phyloP scores from a whole-genome alignment of 139 green algal genomes.

The Desmodesmus armatus region DNA sequence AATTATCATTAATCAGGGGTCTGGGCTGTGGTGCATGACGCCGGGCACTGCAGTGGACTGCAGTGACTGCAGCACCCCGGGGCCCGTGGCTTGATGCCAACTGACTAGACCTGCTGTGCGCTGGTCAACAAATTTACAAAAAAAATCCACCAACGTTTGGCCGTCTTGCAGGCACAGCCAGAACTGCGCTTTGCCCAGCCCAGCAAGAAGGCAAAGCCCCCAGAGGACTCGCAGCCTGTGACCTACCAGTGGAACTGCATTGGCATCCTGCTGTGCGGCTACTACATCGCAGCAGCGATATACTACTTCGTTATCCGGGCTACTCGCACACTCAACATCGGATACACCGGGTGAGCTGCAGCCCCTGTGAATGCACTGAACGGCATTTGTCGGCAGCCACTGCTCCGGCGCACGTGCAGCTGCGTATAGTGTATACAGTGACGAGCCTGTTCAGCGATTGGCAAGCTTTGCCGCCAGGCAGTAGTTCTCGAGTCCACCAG shows the following conservation, averaged over 20 bases:
- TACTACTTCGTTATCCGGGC: slow-evolving; percentile 41
- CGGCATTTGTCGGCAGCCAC: too few relatives aligned
- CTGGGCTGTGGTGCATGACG: too few relatives aligned
- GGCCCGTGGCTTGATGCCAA: neutral
- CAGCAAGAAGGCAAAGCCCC: neutral
- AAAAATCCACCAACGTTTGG: neutral
- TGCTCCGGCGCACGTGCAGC: too few relatives aligned
- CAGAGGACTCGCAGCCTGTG: slow-evolving; percentile 20
- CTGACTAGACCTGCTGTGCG: neutral
- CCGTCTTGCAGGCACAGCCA: neutral
- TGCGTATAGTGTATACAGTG: too few relatives aligned
- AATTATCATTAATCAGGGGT: too few relatives aligned
- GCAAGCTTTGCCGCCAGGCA: too few relatives aligned
- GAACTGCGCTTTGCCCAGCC: neutral
- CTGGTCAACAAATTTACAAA: neutral
- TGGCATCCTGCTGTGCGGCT: slow-evolving; percentile 28
- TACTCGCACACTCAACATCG: slow-evolving; percentile 46
- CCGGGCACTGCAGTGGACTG: too few relatives aligned
- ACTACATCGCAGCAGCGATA: slow-evolving; percentile 32
- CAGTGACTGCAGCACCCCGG: too few relatives aligned
- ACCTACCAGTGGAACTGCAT: slow-evolving; percentile 40
- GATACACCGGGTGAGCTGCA: slow-evolving; percentile 22
- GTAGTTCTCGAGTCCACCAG: too few relatives aligned
- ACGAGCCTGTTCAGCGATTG: too few relatives aligned
- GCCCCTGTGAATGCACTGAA: too few relatives aligned